Evolutionary conservation across 805 yeast species (phyloP), one percentile per base, ranked within the genome.

Genomic region (Myxozyma kluyveri): DNA sequence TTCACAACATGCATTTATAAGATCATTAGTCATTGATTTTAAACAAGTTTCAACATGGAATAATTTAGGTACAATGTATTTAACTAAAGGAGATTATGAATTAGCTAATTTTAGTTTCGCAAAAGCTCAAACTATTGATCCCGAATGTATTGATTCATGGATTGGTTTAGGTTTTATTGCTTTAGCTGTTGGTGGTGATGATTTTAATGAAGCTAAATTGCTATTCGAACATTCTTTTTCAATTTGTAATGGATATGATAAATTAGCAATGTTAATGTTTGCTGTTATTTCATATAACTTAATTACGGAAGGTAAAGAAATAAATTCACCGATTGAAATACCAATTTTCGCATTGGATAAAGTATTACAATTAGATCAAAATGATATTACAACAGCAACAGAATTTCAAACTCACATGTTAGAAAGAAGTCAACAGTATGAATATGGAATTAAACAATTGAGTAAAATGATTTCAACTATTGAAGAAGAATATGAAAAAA

Each of bases 1-100:
- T 4, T 75, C 97, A 0, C 99, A 93, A 68, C 99, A 93, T 69
- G 88, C 96, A 66, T 88, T 86, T 62, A 86, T 93, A 61, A 84
- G 87, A 57, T 90, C 97, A 0, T 70, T 83, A 1, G 75, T 86
- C 0, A 68, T 89, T 36, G 83, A 86, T 43, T 79, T 86, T 4
- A 79, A 80, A 47, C 86, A 86, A 50, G 78, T 84, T 2, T 70
- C 71, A 17, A 77, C 83, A 3, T 93, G 97, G 96, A 76, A 83
- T 14, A 87, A 88, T 61, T 71, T 93, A 52, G 96, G 95, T 0
- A 77, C 86, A 4, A 71, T 93, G 32, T 90, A 86, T 60, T 69
- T 91, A 52, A 74, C 78, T 27, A 74, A 77, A 50, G 82, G 82
- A 2, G 98, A 91, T 65, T 60, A 73, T 5, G 83, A 77, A 32